phyloP scores from a whole-genome alignment of 2,329 filamentous ascomycete species.

The Cercospora sp. region DNA sequence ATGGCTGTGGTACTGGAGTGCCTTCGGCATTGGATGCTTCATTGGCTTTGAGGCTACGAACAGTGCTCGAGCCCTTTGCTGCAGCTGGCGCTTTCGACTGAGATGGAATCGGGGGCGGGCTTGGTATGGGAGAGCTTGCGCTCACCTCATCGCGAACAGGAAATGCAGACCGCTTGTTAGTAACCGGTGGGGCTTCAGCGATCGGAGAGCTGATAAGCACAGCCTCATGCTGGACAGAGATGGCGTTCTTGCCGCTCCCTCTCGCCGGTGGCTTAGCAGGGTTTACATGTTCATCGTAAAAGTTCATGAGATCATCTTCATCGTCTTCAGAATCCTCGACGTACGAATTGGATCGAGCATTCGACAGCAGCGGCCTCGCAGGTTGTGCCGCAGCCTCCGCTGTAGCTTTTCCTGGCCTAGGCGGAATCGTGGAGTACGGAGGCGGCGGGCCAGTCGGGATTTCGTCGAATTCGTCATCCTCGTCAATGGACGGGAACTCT shows the following conservation, averaged over 20 bases:
- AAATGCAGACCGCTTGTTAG: not conserved
- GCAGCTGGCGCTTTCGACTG: not conserved
- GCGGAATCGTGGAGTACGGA: conserved; percentile 48
- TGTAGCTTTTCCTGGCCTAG: conserved; percentile 4
- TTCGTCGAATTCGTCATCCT: conserved; percentile 24
- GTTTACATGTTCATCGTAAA: conserved; percentile 17
- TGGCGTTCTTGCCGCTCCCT: not conserved
- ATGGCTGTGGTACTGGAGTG: conserved; percentile 18
- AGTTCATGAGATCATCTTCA: conserved; percentile 34
- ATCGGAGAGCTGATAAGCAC: conserved; percentile 5
- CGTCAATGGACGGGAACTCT: conserved; percentile 45
- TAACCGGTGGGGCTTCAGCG: not conserved
- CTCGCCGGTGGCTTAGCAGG: not conserved
- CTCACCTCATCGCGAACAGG: not conserved
- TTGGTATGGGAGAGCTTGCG: conserved; percentile 1
- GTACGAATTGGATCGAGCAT: not conserved
- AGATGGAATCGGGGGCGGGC: not conserved
- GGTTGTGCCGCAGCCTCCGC: not conserved
- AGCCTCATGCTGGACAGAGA: not conserved
- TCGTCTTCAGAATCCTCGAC: conserved; percentile 35
- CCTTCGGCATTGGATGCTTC: not conserved
- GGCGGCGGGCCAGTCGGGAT: conserved; percentile 37
- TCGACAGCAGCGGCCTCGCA: not conserved
- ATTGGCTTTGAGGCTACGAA: conserved; percentile 14
- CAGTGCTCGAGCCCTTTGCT: not conserved